Percentiles rank a stretch among this genome's conserved stretches.
phyloP scores from a whole-genome alignment of 495 filamentous ascomycete genomes.

The Daldinia caldariorum region DNA sequence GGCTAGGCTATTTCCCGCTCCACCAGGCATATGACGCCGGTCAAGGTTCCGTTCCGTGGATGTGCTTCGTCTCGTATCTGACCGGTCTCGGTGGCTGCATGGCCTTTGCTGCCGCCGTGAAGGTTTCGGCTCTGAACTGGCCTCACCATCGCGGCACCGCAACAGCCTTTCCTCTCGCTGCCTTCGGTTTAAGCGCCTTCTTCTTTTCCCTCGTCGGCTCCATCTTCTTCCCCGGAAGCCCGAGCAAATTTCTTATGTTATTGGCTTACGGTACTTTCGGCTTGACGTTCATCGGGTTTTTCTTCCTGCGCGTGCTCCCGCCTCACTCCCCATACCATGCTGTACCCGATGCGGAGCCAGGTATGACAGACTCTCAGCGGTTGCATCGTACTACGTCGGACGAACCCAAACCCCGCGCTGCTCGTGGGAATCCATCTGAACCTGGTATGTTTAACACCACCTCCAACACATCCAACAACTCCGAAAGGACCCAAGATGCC shows the following conservation, averaged over 20 bases:
- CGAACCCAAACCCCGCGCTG: constrained; percentile 56
- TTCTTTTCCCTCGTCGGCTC: constrained; percentile 87
- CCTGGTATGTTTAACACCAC: constrained; percentile 71
- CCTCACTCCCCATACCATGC: constrained; percentile 69
- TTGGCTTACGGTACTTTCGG: constrained; percentile 81
- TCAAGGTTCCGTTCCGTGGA: constrained; percentile 70
- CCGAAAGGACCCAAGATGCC: constrained; percentile 41
- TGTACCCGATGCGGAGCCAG: constrained; percentile 62
- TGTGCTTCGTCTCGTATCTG: constrained; percentile 84
- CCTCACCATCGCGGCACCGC: constrained; percentile 91
- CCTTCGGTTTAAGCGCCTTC: constrained; percentile 94
- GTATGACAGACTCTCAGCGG: constrained; percentile 63
- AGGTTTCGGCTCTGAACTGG: constrained; percentile 91
- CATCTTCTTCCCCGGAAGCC: constrained; percentile 85
- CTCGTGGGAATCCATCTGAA: constrained; percentile 60
- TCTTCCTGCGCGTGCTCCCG: constrained; percentile 83
- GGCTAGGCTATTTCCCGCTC: constrained; percentile 82
- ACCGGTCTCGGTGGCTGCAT: constrained; percentile 88
- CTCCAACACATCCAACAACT: constrained; percentile 41
- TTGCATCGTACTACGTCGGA: constrained; percentile 71
- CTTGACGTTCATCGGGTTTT: constrained; percentile 76
- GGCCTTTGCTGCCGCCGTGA: constrained; percentile 86
- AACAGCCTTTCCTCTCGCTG: constrained; percentile 89
- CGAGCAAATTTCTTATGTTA: constrained; percentile 79
- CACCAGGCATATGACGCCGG: constrained; percentile 69